These are phyloP conservation scores for Gelatoporia subvermispora DNA, from an alignment of 768 basidiomycete genomes.

Conservation along the genomic window DNA sequence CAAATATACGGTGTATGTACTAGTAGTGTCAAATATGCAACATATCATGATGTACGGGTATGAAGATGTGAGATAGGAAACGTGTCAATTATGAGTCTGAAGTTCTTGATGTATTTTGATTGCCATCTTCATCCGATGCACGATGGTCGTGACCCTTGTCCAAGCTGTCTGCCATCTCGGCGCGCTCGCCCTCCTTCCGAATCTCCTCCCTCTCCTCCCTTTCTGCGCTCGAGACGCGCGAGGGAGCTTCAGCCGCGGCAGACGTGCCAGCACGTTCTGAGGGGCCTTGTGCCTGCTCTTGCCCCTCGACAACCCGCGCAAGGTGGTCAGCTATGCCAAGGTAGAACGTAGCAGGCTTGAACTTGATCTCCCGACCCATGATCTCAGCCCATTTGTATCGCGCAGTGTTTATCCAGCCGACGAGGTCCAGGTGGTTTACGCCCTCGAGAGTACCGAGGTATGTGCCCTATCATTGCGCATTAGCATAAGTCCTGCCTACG, in stretches of 20 bases:
- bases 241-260: not conserved
- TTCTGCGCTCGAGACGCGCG: not conserved
- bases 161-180: conserved; percentile 25
- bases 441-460: conserved; percentile 89
- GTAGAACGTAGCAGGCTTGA: conserved; percentile 90
- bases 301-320: conserved; percentile 72
- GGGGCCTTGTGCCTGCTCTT: conserved; percentile 5
- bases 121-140: not conserved
- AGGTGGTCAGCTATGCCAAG: conserved; percentile 76
- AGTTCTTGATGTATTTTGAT: no score
- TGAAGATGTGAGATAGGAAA: not conserved
- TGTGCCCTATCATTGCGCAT: conserved; percentile 54
- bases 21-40: not conserved
- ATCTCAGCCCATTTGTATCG: conserved; percentile 88
- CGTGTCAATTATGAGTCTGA: no score
- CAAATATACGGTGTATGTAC: not conserved
- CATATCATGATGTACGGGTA: not conserved
- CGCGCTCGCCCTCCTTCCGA: conserved; percentile 18
- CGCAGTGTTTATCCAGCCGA: conserved; percentile 91
- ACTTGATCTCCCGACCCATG: conserved; percentile 84
- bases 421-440: conserved; percentile 90
- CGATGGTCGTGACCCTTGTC: conserved; percentile 9
- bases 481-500: conserved; percentile 2
- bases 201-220: conserved; percentile 18
- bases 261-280: not conserved